Conservation (phyloP, 345 rosid genomes). For the Capsella bursapastoris region DNA sequence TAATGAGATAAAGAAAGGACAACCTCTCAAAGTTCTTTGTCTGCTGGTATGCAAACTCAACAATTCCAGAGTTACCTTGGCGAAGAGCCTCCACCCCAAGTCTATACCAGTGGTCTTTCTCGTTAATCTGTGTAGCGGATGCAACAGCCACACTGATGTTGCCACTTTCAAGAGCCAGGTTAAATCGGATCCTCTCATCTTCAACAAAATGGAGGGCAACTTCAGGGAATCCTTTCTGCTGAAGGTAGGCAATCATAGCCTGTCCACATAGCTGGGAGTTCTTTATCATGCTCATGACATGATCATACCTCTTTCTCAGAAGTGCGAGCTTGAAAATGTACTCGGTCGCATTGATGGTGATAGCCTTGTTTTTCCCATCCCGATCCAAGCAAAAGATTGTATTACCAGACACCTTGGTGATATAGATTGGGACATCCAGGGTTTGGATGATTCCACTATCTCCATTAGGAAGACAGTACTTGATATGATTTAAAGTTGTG, state of each 20-base stretch:
- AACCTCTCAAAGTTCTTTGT: conserved; percentile 96
- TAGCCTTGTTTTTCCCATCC: conserved; percentile 73
- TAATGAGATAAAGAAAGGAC: conserved; percentile 87
- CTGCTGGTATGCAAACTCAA: conserved; percentile 95
- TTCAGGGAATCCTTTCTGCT: conserved; percentile 92
- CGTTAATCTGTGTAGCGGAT: conserved; percentile 93
- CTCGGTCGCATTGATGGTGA: conserved; percentile 74
- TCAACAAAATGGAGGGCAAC: conserved; percentile 92
- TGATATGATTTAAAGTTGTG: conserved; percentile 85
- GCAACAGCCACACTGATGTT: conserved; percentile 95
- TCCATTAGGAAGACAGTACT: conserved; percentile 95
- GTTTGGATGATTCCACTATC: conserved; percentile 86
- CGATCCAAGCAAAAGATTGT: conserved; percentile 82
- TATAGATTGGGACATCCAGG: conserved; percentile 83
- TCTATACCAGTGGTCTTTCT: conserved; percentile 92
- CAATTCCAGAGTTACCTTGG: conserved; percentile 92
- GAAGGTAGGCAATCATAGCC: conserved; percentile 88
- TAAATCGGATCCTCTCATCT: conserved; percentile 84
- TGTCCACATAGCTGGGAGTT: conserved; percentile 88
- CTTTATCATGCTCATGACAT: conserved; percentile 89
- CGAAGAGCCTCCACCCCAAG: conserved; percentile 99
- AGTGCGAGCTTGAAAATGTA: conserved; percentile 81
- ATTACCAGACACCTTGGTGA: conserved; percentile 74
- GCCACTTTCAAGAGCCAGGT: conserved; percentile 92
- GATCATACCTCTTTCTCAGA: conserved; percentile 71